Conservation (phyloP, 805 yeast species). For the Cyberlindnera mississippiensis region DNA sequence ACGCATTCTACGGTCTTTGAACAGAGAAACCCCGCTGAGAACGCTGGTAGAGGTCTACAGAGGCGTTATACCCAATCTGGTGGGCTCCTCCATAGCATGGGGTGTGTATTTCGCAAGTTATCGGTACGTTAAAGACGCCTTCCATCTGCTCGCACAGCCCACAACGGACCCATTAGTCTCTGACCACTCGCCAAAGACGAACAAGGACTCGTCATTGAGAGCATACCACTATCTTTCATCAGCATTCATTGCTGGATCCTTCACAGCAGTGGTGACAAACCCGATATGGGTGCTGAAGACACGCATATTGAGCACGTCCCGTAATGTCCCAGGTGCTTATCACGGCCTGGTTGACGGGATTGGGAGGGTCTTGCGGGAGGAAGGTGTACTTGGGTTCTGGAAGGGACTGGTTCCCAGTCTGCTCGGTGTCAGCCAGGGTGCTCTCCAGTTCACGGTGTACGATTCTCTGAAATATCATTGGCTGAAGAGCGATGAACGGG, state of each 20-base stretch:
- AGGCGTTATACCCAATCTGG: slow-evolving; percentile 47
- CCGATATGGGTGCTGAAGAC: slow-evolving; percentile 97
- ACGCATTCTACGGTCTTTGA: slow-evolving; percentile 6
- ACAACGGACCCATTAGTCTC: slow-evolving; percentile 4
- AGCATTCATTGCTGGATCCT: slow-evolving; percentile 68
- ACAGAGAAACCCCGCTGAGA: slow-evolving; percentile 12
- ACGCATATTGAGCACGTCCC: slow-evolving; percentile 46
- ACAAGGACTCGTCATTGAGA: slow-evolving; percentile 33
- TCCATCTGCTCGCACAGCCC: slow-evolving; percentile 17
- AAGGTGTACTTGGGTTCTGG: slow-evolving; percentile 65
- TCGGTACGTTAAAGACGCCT: slow-evolving; percentile 49
- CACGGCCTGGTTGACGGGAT: slow-evolving; percentile 55
- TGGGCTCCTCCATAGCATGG: slow-evolving; percentile 90
- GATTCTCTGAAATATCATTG: slow-evolving; percentile 61
- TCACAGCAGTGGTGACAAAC: slow-evolving; percentile 75
- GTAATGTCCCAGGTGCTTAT: slow-evolving; percentile 47
- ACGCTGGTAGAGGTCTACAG: slow-evolving; percentile 20
- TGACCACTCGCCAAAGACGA: slow-evolving; percentile 9
- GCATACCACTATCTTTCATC: slow-evolving; percentile 46
- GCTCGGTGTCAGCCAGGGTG: slow-evolving; percentile 84
- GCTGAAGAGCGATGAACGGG: slow-evolving; percentile 22
- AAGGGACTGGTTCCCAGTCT: slow-evolving; percentile 72
- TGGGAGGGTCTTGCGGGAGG: slow-evolving; percentile 40
- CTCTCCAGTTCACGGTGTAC: slow-evolving; percentile 81
- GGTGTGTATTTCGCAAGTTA: slow-evolving; percentile 80